phyloP scores from a whole-genome alignment of 1,139 yeast species.

The Kodamaea alishanica region DNA sequence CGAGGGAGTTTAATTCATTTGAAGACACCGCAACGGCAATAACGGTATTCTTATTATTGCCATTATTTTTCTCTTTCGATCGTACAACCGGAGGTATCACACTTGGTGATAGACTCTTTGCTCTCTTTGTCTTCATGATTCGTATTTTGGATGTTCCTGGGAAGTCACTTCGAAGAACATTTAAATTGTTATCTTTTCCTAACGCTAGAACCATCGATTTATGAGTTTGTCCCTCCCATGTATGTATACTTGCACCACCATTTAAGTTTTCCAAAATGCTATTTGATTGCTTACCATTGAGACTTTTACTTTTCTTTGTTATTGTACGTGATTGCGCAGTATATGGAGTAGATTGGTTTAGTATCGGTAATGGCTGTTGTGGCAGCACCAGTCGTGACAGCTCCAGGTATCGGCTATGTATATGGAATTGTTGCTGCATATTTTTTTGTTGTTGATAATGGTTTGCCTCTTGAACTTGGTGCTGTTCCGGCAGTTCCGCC shows the following conservation, averaged over 20 bases:
- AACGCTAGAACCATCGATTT: slow-evolving; percentile 14
- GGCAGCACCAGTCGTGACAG: too few species aligned
- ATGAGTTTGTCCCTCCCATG: slow-evolving; percentile 13
- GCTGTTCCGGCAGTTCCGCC: too few species aligned
- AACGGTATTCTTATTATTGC: too few species aligned
- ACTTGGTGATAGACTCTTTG: not conserved
- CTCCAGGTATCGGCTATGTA: too few species aligned
- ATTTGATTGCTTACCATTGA: not conserved
- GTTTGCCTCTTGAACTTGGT: not conserved
- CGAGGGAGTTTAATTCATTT: too few species aligned
- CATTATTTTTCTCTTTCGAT: not conserved
- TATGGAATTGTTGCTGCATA: slow-evolving; percentile 1
- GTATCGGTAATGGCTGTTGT: too few species aligned
- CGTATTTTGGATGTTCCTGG: slow-evolving; percentile 17
- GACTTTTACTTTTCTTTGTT: not conserved
- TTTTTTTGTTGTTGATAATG: not conserved
- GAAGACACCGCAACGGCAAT: too few species aligned
- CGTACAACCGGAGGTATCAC: too few species aligned
- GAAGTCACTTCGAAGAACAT: slow-evolving; percentile 11
- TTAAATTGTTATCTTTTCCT: slow-evolving; percentile 14
- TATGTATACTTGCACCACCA: slow-evolving; percentile 9
- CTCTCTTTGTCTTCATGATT: slow-evolving; percentile 3
- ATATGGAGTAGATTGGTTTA: too few species aligned
- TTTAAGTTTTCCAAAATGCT: not conserved
- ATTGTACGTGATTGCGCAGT: too few species aligned